Percentiles rank a stretch among this genome's conserved stretches.
These are phyloP conservation scores for Vaccinium myrtillus DNA, from an alignment of 148 eudicot species.

Conservation along the genomic window DNA sequence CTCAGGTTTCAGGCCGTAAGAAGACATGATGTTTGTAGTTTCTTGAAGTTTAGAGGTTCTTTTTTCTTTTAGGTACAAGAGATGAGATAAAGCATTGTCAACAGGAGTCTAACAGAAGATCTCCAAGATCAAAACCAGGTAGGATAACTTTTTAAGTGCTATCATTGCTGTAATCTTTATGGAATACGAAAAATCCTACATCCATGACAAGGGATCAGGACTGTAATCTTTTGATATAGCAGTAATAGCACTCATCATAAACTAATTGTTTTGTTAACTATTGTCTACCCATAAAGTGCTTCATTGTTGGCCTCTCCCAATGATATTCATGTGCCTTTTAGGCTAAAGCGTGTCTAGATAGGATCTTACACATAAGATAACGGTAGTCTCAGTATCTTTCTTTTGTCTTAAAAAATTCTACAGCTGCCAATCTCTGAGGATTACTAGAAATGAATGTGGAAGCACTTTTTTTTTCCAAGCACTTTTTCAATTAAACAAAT, in stretches of 20 bases:
- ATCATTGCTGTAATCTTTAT: conserved; percentile 1
- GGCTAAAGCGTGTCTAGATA: background rate
- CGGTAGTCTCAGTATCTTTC: background rate
- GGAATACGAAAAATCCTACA: background rate
- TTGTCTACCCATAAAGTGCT: background rate
- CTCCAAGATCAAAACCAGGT: background rate
- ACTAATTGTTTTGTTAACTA: background rate
- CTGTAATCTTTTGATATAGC: background rate
- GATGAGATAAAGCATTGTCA: background rate
- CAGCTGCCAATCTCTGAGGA: background rate
- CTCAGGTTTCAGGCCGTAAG: background rate
- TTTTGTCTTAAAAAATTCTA: background rate
- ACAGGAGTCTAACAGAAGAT: background rate
- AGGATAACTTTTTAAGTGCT: background rate
- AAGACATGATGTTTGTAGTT: background rate
- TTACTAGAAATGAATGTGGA: background rate
- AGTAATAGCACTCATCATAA: conserved; percentile 9
- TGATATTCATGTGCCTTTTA: conserved; percentile 1
- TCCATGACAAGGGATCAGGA: background rate
- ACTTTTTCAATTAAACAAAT: conserved; percentile 7
- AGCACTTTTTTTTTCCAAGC: background rate
- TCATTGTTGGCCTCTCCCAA: conserved; percentile 9
- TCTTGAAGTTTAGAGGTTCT: background rate
- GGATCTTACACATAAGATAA: conserved; percentile 1
- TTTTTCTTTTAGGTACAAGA: background rate